phyloP scores from a whole-genome alignment of 2,329 filamentous ascomycete species.

The Fulvia fulva region DNA sequence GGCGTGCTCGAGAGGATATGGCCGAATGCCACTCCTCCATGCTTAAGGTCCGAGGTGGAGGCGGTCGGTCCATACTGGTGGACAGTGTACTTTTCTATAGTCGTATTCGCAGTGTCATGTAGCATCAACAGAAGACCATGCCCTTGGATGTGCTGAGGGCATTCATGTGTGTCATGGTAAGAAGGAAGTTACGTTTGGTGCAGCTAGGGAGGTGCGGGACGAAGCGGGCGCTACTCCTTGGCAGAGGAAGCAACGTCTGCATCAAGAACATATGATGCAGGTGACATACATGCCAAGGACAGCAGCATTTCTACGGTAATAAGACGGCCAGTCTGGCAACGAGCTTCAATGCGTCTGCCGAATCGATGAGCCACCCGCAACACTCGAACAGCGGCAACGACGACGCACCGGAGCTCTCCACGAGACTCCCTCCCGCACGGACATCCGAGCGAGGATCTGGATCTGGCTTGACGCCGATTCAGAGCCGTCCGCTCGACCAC shows the following conservation, averaged over 20 bases:
- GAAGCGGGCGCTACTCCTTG: too few relatives aligned
- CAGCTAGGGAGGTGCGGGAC: too few relatives aligned
- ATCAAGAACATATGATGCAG: background rate
- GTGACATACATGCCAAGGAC: background rate
- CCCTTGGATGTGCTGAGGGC: too few relatives aligned
- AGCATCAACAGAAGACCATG: too few relatives aligned
- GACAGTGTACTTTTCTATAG: too few relatives aligned
- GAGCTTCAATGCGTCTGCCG: slow-evolving; percentile 29
- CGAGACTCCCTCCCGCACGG: slow-evolving; percentile 1
- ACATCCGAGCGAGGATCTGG: slow-evolving; percentile 47
- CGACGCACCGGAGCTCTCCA: slow-evolving; percentile 45
- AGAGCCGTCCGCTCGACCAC: slow-evolving; percentile 54
- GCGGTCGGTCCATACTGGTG: too few relatives aligned
- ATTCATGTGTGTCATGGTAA: too few relatives aligned
- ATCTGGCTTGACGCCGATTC: slow-evolving; percentile 55
- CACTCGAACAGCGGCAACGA: slow-evolving; percentile 25
- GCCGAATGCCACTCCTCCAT: too few relatives aligned
- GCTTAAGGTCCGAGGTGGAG: too few relatives aligned
- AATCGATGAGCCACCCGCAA: slow-evolving; percentile 52
- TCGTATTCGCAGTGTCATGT: too few relatives aligned
- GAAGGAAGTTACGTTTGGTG: too few relatives aligned
- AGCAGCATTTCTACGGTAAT: background rate
- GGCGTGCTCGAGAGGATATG: too few relatives aligned
- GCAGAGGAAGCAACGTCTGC: background rate
- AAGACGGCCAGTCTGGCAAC: background rate